Evolutionary conservation across 345 rosid genomes (phyloP).

Genomic region (Populus davidiana): DNA sequence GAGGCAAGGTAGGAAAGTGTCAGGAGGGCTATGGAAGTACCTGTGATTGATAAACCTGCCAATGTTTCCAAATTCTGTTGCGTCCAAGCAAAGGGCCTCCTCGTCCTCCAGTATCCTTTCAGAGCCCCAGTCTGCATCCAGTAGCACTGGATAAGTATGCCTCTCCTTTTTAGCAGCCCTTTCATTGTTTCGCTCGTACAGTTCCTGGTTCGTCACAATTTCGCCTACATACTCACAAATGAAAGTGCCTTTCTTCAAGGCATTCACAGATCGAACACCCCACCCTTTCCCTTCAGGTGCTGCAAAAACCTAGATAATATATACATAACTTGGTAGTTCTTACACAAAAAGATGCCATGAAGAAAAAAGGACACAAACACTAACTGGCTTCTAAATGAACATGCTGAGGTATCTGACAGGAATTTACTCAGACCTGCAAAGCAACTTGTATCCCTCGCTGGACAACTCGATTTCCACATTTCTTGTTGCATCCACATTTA

Average conservation of each 20-base stretch:
- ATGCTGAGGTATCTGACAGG: background rate
- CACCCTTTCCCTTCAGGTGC: constrained; percentile 21
- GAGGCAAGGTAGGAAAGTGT: background rate
- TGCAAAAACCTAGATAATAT: constrained; percentile 13
- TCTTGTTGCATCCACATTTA: constrained; percentile 23
- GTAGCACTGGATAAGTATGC: constrained; percentile 25
- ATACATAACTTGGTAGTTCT: background rate
- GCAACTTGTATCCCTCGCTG: constrained; percentile 19
- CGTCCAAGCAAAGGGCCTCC: constrained; percentile 32
- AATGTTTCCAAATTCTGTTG: constrained; percentile 26
- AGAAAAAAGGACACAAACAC: background rate
- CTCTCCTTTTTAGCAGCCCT: constrained; percentile 17
- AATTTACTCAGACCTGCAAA: constrained; percentile 17
- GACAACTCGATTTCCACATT: constrained; percentile 19
- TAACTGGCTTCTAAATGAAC: background rate
- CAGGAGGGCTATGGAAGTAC: constrained; percentile 2
- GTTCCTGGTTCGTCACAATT: constrained; percentile 19
- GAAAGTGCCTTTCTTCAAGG: constrained; percentile 18
- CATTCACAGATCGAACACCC: constrained; percentile 15
- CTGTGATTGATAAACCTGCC: constrained; percentile 34
- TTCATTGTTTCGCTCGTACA: constrained; percentile 13
- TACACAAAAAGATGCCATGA: background rate
- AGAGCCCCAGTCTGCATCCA: constrained; percentile 32
- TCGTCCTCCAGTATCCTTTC: constrained; percentile 30
- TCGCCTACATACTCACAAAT: constrained; percentile 18